Evolutionary conservation across 768 basidiomycete species (phyloP).

Genomic region (Tylopilus balloui): DNA sequence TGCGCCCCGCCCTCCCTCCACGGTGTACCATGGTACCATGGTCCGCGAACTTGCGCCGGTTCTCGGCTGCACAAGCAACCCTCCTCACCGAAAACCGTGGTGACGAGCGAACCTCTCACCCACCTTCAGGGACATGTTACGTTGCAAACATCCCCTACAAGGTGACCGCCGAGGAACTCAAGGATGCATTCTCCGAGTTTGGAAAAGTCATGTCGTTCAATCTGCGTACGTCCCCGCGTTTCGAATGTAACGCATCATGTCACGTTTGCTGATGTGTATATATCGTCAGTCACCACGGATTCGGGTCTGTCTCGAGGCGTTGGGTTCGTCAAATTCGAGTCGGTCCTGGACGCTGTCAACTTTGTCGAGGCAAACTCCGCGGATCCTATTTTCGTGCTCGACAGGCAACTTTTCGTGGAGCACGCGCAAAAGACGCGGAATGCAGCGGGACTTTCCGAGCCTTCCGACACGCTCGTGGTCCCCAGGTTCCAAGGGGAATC

Average conservation of each 20-base stretch:
- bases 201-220: constrained; percentile 38
- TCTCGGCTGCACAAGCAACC: constrained; percentile 16
- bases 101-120: not conserved
- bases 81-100: constrained; percentile 1
- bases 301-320: constrained; percentile 42
- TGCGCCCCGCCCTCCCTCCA: constrained; percentile 4
- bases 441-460: constrained; percentile 6
- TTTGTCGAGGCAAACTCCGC: constrained; percentile 34
- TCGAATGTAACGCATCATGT: not conserved
- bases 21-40: not conserved
- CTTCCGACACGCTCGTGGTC: constrained; percentile 32
- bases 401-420: constrained; percentile 42
- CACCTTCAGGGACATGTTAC: constrained; percentile 40
- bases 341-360: constrained; percentile 33
- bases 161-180: constrained; percentile 38
- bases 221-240: constrained; percentile 37
- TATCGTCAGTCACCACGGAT: constrained; percentile 16
- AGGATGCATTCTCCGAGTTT: constrained; percentile 40
- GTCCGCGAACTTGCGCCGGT: constrained; percentile 10
- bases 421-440: constrained; percentile 28
- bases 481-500: constrained; percentile 19
- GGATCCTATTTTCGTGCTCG: constrained; percentile 48
- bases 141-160: constrained; percentile 54
- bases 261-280: not conserved
- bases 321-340: constrained; percentile 43